Conservation (phyloP, 768 basidiomycete genomes). For the Pleurotus salmoneostramineus region DNA sequence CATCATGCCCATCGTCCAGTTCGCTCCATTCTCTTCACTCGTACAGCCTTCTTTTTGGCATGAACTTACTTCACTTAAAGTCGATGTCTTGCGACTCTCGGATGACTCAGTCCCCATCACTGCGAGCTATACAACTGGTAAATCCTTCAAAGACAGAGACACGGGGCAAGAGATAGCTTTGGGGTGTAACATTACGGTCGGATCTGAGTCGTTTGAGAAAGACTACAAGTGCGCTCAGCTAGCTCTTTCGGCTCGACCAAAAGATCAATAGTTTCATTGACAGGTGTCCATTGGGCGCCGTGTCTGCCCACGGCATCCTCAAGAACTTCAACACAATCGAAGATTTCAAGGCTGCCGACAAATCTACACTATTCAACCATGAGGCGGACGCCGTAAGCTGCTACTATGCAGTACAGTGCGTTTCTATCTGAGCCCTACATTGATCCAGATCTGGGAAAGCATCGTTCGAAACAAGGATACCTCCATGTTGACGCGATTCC, state of each 20-base stretch:
- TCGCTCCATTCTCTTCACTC: constrained; percentile 81
- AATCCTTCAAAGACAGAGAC: constrained; percentile 71
- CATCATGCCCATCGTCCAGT: constrained; percentile 71
- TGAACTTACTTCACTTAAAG: constrained; percentile 81
- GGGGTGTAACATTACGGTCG: constrained; percentile 61
- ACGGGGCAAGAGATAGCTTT: constrained; percentile 72
- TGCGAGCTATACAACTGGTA: constrained; percentile 69
- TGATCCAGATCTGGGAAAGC: constrained; percentile 64
- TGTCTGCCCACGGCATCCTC: constrained; percentile 58
- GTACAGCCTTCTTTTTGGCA: constrained; percentile 95
- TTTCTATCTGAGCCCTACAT: not conserved
- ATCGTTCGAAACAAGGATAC: constrained; percentile 50
- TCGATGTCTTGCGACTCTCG: constrained; percentile 83
- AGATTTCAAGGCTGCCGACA: constrained; percentile 88
- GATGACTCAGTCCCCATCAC: constrained; percentile 62
- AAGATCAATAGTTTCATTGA: not conserved
- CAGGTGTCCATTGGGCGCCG: constrained; percentile 46
- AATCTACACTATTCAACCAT: constrained; percentile 79
- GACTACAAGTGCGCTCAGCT: constrained; percentile 19
- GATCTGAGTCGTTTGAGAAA: constrained; percentile 59
- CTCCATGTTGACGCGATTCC: constrained; percentile 65
- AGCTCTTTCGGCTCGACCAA: not conserved
- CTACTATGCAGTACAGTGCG: not conserved
- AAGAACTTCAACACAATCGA: constrained; percentile 98
- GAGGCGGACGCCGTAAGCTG: constrained; percentile 59